Evolutionary conservation across 129 eudicot genomes (phyloP).

Genomic region (Daucus carota): DH1_v3.0 NC_030389.2:16561501-16562000

Average conservation of each 20-base stretch:
- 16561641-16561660: neutral
- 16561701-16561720: slow-evolving; percentile 96
- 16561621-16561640: neutral
- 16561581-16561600: neutral
- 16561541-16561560: neutral
- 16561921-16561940: slow-evolving; percentile 91
- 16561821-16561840: slow-evolving; percentile 52
- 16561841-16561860: slow-evolving; percentile 2
- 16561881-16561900: neutral
- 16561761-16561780: slow-evolving; percentile 90
- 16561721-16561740: slow-evolving; percentile 69
- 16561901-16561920: slow-evolving; percentile 21
- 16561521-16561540: neutral
- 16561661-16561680: slow-evolving; percentile 36
- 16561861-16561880: neutral
- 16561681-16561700: slow-evolving; percentile 89
- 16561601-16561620: neutral
- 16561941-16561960: slow-evolving; percentile 99
- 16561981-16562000: slow-evolving; percentile 87
- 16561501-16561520: neutral
- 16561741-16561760: slow-evolving; percentile 95
- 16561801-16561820: slow-evolving; percentile 92
- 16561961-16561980: slow-evolving; percentile 98
- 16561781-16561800: slow-evolving; percentile 68
- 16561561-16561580: neutral